Base-by-base conservation (phyloP, 805 yeast species). In the Torulaspora maleeae region DNA sequence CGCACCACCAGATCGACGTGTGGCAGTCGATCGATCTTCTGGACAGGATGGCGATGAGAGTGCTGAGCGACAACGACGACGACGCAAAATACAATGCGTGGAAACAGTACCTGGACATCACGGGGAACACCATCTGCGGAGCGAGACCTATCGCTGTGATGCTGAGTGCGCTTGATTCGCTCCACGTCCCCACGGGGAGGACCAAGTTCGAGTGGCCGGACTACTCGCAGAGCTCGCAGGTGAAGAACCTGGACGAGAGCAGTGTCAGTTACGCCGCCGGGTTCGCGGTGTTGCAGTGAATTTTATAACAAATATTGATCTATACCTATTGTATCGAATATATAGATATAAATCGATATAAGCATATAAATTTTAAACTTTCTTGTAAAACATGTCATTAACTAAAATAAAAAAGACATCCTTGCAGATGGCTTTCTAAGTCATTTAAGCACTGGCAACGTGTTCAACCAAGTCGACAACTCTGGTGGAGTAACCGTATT, bases 181-280 rank as follows among this genome's bases (percentile, higher is more conserved):
- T 45, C 7, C 38, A 57, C 15, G 22, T 39, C 6, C 34, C 38
- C 25, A 47, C 17, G 53, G 46, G 3, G 44, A 46, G 4, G 42
- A 57, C n/a, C 53, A 55, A 52, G 4, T 77, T 88, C 53, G 53
- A 75, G 22, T 88, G 96, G 95, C 71, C 82, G 11, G 86, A 84
- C 0, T 91, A 91, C 60, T 69, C 83, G 0, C 97, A 91, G 65
- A 85, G 95, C 59, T 77, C 79, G 39, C 59, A 63, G 9, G 91
- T 74, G 1, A 52, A 54, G 0, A 57, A 61, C 13, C 53, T 68
- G 1, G 45, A 55, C 24, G 96, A 89, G 35, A 81, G 85, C 51
- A 85, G 95, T 63, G 98, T 91, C n/a, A 85, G 95, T 48, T 91
- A 91, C 64, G 95, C 91, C 1, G 77, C 91, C 37, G 96, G 91